These are phyloP conservation scores for Fonsecaea nubica DNA, from an alignment of 2,329 filamentous ascomycete genomes.

Conservation along the genomic window DNA sequence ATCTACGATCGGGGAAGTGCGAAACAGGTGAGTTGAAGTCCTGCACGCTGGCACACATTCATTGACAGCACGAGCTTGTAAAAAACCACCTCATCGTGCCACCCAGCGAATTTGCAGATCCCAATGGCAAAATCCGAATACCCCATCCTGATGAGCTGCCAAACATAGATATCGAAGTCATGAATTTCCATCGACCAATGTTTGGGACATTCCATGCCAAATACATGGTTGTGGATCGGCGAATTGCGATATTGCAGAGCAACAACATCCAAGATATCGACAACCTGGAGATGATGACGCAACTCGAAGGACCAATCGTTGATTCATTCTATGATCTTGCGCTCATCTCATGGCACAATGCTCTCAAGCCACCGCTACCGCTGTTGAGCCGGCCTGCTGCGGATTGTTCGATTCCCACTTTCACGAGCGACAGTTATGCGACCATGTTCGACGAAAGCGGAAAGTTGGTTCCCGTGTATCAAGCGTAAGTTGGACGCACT, in stretches of 20 bases:
- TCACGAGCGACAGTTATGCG: conserved; percentile 29
- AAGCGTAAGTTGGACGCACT: conserved; percentile 22
- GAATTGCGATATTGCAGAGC: conserved; percentile 73
- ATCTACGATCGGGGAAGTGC: conserved; percentile 75
- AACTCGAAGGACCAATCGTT: conserved; percentile 77
- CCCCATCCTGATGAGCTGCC: conserved; percentile 71
- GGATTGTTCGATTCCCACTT: conserved; percentile 39
- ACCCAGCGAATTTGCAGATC: conserved; percentile 64
- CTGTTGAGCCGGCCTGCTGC: conserved; percentile 59
- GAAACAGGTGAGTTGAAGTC: conserved; percentile 57
- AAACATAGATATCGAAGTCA: conserved; percentile 72
- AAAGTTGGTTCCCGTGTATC: conserved; percentile 25
- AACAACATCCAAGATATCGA: conserved; percentile 82
- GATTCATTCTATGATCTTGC: conserved; percentile 77
- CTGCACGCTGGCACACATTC: conserved; percentile 50
- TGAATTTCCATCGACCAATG: conserved; percentile 73
- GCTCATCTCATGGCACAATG: conserved; percentile 73
- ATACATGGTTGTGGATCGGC: conserved; percentile 77
- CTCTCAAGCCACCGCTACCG: conserved; percentile 66
- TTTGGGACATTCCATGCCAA: conserved; percentile 80
- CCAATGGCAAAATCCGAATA: conserved; percentile 60
- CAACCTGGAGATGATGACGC: conserved; percentile 81
- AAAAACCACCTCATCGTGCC: conserved; percentile 69
- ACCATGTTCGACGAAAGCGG: conserved; percentile 37
- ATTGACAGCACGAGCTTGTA: conserved; percentile 40